Conservation (phyloP, 495 filamentous ascomycete genomes). For the Choiromyces venosus region DNA sequence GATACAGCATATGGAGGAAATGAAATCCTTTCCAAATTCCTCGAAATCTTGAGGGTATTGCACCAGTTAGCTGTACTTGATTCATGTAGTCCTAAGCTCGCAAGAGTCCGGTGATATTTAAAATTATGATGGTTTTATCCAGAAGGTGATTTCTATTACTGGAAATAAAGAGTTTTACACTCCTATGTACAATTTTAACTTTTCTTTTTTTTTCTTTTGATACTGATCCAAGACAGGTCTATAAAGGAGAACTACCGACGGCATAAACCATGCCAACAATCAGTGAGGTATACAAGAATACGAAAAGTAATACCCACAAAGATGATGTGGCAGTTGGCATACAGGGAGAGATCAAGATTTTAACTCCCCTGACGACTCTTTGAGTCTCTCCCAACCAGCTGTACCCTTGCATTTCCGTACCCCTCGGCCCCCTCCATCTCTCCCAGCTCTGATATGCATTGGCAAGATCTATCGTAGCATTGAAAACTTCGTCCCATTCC, state of each 20-base stretch:
- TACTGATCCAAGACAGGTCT: neutral
- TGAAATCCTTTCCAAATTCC: neutral
- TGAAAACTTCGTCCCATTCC: conserved; percentile 57
- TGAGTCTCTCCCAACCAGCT: conserved; percentile 61
- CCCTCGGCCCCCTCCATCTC: conserved; percentile 48
- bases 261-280: neutral
- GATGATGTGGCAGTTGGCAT: neutral
- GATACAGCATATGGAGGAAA: no score
- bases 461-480: conserved; percentile 60
- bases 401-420: conserved; percentile 71
- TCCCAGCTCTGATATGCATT: conserved; percentile 63
- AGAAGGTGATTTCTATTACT: neutral
- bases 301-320: neutral
- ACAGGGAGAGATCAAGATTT: conserved; percentile 39
- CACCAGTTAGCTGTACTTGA: neutral
- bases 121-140: neutral
- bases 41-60: neutral
- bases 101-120: neutral
- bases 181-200: neutral
- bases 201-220: no score
- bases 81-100: neutral
- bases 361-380: conserved; percentile 57
- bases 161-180: neutral
- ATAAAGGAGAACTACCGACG: neutral
- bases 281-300: neutral